phyloP scores from a whole-genome alignment of 2,329 filamentous ascomycete species.

The Furcasterigmium furcatum region DNA sequence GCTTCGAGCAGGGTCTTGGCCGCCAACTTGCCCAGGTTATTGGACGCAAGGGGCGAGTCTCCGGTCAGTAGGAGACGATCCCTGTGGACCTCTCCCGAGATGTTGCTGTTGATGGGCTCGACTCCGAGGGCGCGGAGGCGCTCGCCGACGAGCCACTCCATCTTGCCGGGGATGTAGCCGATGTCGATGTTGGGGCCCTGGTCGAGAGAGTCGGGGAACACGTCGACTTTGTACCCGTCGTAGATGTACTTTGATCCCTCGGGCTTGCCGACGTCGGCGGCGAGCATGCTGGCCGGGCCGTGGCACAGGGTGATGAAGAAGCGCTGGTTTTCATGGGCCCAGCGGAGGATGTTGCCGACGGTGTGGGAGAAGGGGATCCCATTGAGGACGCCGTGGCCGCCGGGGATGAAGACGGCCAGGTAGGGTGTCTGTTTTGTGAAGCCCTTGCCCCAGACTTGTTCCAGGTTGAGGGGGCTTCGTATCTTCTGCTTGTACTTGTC shows the following conservation, averaged over 20 bases:
- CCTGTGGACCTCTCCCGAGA: constrained; percentile 11
- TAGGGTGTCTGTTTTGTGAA: constrained; percentile 10
- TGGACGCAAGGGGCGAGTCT: constrained; percentile 14
- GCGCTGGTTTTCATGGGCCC: constrained; percentile 12
- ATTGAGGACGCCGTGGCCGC: constrained; percentile 14
- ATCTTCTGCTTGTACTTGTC: constrained; percentile 13
- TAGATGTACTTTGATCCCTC: constrained; percentile 13
- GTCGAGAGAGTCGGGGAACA: constrained; percentile 15
- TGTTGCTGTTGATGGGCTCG: constrained; percentile 9
- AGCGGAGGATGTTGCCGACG: constrained; percentile 15
- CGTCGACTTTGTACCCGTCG: constrained; percentile 13
- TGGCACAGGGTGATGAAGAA: constrained; percentile 13
- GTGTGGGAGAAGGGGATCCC: constrained; percentile 10
- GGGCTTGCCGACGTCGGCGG: constrained; percentile 13
- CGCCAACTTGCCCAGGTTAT: constrained; percentile 13
- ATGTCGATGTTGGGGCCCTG: constrained; percentile 13
- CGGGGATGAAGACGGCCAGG: constrained; percentile 14
- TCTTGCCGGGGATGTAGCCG: constrained; percentile 16
- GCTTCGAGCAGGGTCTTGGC: constrained; percentile 12
- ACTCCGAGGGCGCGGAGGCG: constrained; percentile 9
- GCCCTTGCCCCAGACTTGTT: constrained; percentile 10
- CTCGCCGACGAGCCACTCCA: constrained; percentile 15
- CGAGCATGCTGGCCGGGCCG: constrained; percentile 11
- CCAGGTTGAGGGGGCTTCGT: constrained; percentile 12
- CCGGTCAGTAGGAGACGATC: constrained; percentile 13